A percentile compares a stretch with the other conserved stretches of the same genome.
These are phyloP conservation scores for Apiotrichum domesticum DNA, from an alignment of 1,284 basidiomycete species.

Conservation along the genomic window DNA sequence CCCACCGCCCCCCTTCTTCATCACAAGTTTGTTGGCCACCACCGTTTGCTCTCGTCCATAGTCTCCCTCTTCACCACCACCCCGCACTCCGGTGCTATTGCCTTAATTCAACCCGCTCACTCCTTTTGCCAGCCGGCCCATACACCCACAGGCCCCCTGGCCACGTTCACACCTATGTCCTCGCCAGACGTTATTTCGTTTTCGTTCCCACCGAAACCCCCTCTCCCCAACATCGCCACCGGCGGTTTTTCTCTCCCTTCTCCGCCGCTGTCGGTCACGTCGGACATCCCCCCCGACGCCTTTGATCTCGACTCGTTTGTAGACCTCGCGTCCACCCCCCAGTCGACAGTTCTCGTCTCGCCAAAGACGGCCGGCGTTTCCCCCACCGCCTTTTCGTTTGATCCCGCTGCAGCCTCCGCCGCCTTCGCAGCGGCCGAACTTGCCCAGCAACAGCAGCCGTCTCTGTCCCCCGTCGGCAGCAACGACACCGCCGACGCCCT, in stretches of 20 bases:
- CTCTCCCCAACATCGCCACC: slow-evolving; percentile 1
- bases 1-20: too few species aligned
- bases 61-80: too few species aligned
- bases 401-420: slow-evolving; percentile 10
- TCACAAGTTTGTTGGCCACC: too few species aligned
- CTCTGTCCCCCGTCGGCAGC: neutral
- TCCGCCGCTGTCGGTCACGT: slow-evolving; percentile 26
- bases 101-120: neutral
- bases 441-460: neutral
- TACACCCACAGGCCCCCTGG: neutral
- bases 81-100: too few species aligned
- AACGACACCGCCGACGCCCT: slow-evolving; percentile 29
- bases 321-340: slow-evolving; percentile 17
- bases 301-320: slow-evolving; percentile 27
- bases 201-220: slow-evolving; percentile 2
- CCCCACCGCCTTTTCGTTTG: slow-evolving; percentile 8
- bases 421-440: slow-evolving; percentile 6
- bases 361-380: slow-evolving; percentile 18
- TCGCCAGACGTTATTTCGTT: slow-evolving; percentile 3
- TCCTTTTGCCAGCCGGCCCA: slow-evolving; percentile 6
- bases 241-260: slow-evolving; percentile 22
- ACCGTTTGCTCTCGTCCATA: too few species aligned
- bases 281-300: slow-evolving; percentile 18
- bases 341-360: slow-evolving; percentile 28
- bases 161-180: slow-evolving; percentile 6